Conservation (phyloP, 2,329 filamentous ascomycete genomes). For the Fusarium sterilihyphosum region DNA sequence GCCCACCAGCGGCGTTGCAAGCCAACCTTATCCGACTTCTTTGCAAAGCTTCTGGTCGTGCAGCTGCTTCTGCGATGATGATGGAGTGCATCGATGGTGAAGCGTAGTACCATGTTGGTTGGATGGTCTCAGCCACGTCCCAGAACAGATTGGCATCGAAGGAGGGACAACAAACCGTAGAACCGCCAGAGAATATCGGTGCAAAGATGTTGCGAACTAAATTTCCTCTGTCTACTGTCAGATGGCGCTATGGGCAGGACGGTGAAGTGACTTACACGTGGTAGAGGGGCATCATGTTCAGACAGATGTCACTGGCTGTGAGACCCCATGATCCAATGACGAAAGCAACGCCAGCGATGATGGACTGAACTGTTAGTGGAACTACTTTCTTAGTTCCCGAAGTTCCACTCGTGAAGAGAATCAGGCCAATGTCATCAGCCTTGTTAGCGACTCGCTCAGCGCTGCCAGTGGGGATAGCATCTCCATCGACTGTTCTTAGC, state of each 20-base stretch:
- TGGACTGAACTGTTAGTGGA: neutral
- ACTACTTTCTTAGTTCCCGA: slow-evolving; percentile 18
- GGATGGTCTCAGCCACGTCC: neutral
- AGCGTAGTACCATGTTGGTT: slow-evolving; percentile 15
- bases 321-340: slow-evolving; percentile 19
- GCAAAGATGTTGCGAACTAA: slow-evolving; percentile 8
- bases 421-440: slow-evolving; percentile 9
- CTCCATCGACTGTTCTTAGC: neutral
- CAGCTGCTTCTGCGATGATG: slow-evolving; percentile 1
- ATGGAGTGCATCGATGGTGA: slow-evolving; percentile 8
- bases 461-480: neutral
- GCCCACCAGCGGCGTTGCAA: slow-evolving; percentile 5
- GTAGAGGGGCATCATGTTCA: slow-evolving; percentile 19
- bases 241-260: accelerated
- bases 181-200: neutral
- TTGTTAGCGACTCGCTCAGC: neutral
- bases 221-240: neutral
- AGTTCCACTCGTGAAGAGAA: slow-evolving; percentile 2
- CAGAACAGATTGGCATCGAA: slow-evolving; percentile 12
- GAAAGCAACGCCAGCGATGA: slow-evolving; percentile 1
- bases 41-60: neutral
- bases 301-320: neutral
- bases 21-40: neutral
- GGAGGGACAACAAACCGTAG: slow-evolving; percentile 2
- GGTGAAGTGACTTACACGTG: neutral